A percentile compares a stretch with the other conserved stretches of the same genome.
Conservation (phyloP, 768 basidiomycete genomes). For the Artomyces pyxidatus region DNA sequence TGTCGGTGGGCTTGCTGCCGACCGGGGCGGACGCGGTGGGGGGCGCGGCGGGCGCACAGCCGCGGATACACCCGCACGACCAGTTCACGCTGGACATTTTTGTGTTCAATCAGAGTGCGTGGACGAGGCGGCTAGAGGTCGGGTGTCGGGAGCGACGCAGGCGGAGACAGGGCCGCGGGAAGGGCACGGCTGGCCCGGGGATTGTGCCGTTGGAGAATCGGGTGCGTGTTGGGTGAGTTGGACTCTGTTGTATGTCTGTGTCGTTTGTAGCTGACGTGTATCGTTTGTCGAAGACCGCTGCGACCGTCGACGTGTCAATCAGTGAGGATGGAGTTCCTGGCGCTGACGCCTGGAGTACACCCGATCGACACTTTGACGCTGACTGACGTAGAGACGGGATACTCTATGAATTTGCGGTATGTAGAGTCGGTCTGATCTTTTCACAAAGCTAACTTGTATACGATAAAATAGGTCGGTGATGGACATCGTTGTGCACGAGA, state of each 20-base stretch:
- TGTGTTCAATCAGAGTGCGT: conserved; percentile 73
- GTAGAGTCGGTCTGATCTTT: conserved; percentile 12
- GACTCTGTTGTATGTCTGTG: too few species aligned
- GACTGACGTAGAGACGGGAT: conserved; percentile 68
- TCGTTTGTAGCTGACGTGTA: not conserved
- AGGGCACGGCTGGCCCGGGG: conserved; percentile 39
- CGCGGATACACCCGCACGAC: conserved; percentile 62
- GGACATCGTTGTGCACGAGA: conserved; percentile 5
- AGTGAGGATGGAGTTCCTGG: conserved; percentile 79
- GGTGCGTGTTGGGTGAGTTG: conserved; percentile 68
- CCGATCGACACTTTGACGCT: conserved; percentile 63
- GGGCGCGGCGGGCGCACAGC: conserved; percentile 21
- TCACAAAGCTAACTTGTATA: not conserved
- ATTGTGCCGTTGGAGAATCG: conserved; percentile 72
- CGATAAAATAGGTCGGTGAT: not conserved
- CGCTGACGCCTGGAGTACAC: conserved; percentile 73
- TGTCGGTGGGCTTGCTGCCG: conserved; percentile 50
- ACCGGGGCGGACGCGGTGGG: conserved; percentile 6
- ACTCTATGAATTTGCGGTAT: conserved; percentile 66
- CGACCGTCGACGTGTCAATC: conserved; percentile 79
- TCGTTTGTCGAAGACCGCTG: conserved; percentile 45
- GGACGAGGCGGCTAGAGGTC: conserved; percentile 73
- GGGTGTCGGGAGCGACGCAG: conserved; percentile 53
- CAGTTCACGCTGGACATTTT: conserved; percentile 80
- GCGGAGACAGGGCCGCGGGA: conserved; percentile 29